These are phyloP conservation scores for Calamus simplicifolius DNA, from an alignment of 176 grass and related monocot species.

Conservation along the genomic window DNA sequence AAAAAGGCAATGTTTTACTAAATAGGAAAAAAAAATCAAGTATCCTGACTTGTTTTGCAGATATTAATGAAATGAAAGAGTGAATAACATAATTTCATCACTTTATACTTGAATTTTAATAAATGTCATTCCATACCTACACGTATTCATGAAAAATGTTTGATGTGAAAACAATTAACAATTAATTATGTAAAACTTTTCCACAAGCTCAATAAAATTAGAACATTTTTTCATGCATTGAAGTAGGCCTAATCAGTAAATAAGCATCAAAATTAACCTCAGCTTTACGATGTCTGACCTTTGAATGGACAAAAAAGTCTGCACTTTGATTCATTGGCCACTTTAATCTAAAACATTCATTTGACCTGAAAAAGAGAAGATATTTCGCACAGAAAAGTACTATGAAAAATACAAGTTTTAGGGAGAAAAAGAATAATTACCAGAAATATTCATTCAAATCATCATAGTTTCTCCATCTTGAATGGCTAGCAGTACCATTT, in stretches of 20 bases:
- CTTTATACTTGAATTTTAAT: too few species aligned
- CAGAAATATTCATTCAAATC: constrained; percentile 97
- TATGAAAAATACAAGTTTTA: constrained; percentile 2
- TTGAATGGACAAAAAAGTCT: constrained; percentile 42
- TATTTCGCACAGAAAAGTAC: background rate
- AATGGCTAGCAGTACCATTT: constrained; percentile 72
- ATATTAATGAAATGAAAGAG: too few species aligned
- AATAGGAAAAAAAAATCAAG: too few species aligned
- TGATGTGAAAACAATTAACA: too few species aligned
- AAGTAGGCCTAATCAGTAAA: too few species aligned
- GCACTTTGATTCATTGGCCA: constrained; percentile 45
- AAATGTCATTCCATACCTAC: too few species aligned
- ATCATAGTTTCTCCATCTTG: constrained; percentile 97
- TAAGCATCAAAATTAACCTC: constrained; percentile 24
- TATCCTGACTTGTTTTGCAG: too few species aligned
- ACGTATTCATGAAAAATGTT: too few species aligned
- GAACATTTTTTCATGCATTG: too few species aligned
- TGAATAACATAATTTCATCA: too few species aligned
- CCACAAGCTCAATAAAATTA: too few species aligned
- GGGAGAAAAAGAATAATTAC: constrained; percentile 34
- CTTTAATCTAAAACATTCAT: constrained; percentile 58
- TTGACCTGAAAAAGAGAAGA: constrained; percentile 55
- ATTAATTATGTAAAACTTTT: too few species aligned
- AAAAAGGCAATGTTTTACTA: constrained; percentile 7
- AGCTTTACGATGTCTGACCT: background rate